Percentiles rank a stretch among this genome's conserved stretches.
phyloP scores from a whole-genome alignment of 202 grass and related monocot genomes.

The Carex arenaria region DNA sequence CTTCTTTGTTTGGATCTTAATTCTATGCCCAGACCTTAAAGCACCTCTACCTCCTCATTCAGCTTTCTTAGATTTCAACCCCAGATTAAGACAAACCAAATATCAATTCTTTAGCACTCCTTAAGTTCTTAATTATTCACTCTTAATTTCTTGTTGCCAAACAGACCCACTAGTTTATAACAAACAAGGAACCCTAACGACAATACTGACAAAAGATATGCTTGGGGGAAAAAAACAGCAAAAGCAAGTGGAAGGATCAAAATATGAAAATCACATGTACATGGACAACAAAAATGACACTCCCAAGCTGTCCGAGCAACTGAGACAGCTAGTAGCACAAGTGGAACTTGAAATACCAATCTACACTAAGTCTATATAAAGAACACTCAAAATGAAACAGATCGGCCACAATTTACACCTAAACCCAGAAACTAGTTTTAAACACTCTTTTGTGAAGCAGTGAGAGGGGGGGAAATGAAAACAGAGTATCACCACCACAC shows the following conservation, averaged over 20 bases:
- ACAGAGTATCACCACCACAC: constrained; percentile 6
- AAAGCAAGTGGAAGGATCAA: not conserved
- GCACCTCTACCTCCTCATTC: no score
- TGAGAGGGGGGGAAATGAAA: not conserved
- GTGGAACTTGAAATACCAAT: constrained; percentile 12
- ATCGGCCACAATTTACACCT: constrained; percentile 11
- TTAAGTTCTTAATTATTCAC: no score
- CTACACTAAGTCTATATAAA: constrained; percentile 17
- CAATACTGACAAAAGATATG: not conserved
- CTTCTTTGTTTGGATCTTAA: no score
- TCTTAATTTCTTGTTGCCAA: no score
- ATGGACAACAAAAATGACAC: constrained; percentile 30
- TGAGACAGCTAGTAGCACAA: constrained; percentile 28
- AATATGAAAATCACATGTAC: constrained; percentile 13
- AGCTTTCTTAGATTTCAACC: no score
- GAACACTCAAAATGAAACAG: constrained; percentile 10
- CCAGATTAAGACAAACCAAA: no score
- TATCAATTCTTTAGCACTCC: no score
- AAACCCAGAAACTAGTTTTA: constrained; percentile 18
- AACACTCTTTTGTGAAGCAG: constrained; percentile 7
- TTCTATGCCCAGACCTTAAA: no score
- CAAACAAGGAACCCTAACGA: not conserved
- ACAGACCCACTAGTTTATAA: no score
- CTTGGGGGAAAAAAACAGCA: not conserved
- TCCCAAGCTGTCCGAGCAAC: constrained; percentile 31